phyloP scores from a whole-genome alignment of 345 rosid species.

The Gossypium australe region DNA sequence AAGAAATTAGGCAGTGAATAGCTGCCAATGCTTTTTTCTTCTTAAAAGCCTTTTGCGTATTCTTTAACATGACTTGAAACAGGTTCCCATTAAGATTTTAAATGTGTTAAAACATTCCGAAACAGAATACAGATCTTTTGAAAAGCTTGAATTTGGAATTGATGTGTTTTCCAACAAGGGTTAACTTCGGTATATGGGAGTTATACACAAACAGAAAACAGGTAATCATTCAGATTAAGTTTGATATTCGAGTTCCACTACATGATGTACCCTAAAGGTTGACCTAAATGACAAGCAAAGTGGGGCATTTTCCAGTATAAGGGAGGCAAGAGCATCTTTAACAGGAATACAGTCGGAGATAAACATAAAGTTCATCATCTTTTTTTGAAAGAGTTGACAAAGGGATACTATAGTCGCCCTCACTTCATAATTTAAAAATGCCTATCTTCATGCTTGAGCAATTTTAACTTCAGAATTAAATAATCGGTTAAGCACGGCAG shows the following conservation, averaged over 20 bases:
- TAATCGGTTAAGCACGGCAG: conserved; percentile 72
- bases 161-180: no score
- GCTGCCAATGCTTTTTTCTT: not conserved
- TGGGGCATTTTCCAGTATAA: conserved; percentile 36
- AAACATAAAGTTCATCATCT: not conserved
- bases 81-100: not conserved
- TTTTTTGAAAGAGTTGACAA: conserved; percentile 16
- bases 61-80: not conserved
- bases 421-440: conserved; percentile 22
- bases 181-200: no score
- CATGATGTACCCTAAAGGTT: conserved; percentile 19
- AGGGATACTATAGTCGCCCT: conserved; percentile 20
- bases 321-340: not conserved
- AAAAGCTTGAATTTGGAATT: not conserved
- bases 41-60: not conserved
- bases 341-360: not conserved
- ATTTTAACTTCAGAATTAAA: conserved; percentile 42
- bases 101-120: not conserved
- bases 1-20: not conserved
- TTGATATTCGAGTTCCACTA: conserved; percentile 13
- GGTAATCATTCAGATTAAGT: conserved; percentile 57
- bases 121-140: not conserved
- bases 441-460: conserved; percentile 32
- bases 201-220: not conserved
- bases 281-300: conserved; percentile 20